Conservation (phyloP, 495 filamentous ascomycete species). For the Penicillium desertorum region DNA sequence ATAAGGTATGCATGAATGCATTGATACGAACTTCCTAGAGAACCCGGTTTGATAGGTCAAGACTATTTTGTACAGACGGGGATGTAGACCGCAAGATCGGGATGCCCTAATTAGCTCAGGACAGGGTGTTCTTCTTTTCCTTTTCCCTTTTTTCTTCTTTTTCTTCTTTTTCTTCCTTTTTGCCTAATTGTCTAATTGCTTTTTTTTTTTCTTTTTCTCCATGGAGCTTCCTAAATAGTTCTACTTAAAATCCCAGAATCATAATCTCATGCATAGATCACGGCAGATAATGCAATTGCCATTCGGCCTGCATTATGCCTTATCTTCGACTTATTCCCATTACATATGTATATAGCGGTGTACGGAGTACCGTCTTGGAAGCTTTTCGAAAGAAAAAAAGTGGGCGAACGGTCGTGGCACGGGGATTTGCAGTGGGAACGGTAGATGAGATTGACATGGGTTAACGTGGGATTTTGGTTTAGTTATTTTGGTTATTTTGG, state of each 20-base stretch:
- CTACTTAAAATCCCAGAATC: not conserved
- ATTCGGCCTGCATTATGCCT: slow-evolving; percentile 24
- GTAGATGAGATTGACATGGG: not conserved
- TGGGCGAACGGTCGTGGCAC: not conserved
- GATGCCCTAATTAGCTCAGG: not conserved
- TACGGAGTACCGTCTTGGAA: not conserved
- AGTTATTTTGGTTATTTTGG: not conserved
- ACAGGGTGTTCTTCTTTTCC: not conserved
- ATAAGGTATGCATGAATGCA: not conserved
- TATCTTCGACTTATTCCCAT: slow-evolving; percentile 12
- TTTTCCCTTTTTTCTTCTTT: not conserved
- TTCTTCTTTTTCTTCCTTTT: not conserved
- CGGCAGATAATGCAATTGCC: slow-evolving; percentile 31
- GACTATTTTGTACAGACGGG: too few species aligned
- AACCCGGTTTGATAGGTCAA: not conserved
- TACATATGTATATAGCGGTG: slow-evolving; percentile 3
- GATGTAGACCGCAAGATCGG: slow-evolving; percentile 9
- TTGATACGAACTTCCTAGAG: not conserved
- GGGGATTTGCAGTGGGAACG: not conserved
- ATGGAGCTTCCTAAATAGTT: slow-evolving; percentile 1
- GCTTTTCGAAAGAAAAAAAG: not conserved
- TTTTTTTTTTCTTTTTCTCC: not conserved
- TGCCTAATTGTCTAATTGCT: not conserved
- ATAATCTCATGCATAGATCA: slow-evolving; percentile 22
- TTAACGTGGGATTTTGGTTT: not conserved